A percentile compares a stretch with the other conserved stretches of the same genome.
Conservation (phyloP, 1,284 basidiomycete species). For the Rhodofomes roseus region DNA sequence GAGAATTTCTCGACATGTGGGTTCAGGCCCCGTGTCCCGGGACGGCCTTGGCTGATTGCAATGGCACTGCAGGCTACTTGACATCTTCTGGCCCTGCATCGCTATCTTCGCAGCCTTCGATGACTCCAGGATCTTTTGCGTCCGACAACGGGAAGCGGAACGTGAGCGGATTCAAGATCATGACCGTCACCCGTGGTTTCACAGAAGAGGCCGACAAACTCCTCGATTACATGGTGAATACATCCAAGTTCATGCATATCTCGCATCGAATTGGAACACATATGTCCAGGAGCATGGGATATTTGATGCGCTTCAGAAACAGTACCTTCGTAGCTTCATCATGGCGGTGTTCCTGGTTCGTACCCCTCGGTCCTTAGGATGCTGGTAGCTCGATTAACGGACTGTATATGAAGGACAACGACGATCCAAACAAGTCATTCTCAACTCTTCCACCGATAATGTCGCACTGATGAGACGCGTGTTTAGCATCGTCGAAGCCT, state of each 20-base stretch:
- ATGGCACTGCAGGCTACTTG: conserved; percentile 43
- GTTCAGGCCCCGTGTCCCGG: conserved; percentile 16
- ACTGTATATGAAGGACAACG: conserved; percentile 49
- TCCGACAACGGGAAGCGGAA: conserved; percentile 31
- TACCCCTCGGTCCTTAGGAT: conserved; percentile 1
- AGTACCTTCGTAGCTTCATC: conserved; percentile 75
- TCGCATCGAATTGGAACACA: background rate
- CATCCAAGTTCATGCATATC: conserved; percentile 7
- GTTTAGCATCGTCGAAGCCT: conserved; percentile 71
- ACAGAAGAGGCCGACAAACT: conserved; percentile 78
- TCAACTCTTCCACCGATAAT: background rate
- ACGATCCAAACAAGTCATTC: conserved; percentile 73
- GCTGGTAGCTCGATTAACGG: background rate
- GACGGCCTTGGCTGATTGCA: conserved; percentile 7
- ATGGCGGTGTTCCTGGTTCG: conserved; percentile 78
- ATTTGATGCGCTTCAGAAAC: conserved; percentile 73
- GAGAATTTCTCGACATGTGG: conserved; percentile 77
- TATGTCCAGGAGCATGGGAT: conserved; percentile 67
- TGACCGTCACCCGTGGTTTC: conserved; percentile 71
- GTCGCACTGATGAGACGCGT: background rate
- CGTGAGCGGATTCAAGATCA: conserved; percentile 55
- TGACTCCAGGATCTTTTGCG: conserved; percentile 29
- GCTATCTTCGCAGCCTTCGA: conserved; percentile 35
- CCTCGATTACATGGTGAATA: conserved; percentile 67
- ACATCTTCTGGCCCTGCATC: conserved; percentile 45